Conservation (phyloP, 2,329 filamentous ascomycete species). For the Fusarium irregulare region DNA sequence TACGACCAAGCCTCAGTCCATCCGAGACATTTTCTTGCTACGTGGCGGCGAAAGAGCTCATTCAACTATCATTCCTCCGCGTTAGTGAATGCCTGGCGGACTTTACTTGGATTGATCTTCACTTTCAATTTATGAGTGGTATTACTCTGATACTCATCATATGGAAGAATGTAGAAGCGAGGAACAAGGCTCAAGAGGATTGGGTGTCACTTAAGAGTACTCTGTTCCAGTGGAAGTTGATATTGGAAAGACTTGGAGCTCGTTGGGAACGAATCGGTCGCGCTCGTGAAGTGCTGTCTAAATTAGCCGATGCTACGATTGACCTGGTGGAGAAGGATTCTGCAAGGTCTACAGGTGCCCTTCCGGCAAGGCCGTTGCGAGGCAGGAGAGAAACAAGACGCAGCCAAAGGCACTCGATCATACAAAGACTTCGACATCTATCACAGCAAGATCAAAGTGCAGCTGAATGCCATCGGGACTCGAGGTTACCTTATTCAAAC, state of each 20-base stretch:
- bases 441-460: background rate
- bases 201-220: conserved; percentile 12
- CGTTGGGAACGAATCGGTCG: conserved; percentile 4
- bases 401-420: background rate
- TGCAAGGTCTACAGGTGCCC: background rate
- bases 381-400: background rate
- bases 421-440: background rate
- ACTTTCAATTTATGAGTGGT: conserved; percentile 25
- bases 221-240: conserved; percentile 3
- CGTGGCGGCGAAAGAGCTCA: conserved; percentile 4
- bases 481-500: fast-evolving
- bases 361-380: background rate
- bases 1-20: background rate
- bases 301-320: conserved; percentile 17
- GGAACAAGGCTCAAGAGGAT: background rate
- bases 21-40: conserved; percentile 4
- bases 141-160: conserved; percentile 4
- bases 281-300: conserved; percentile 8
- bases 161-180: conserved; percentile 2
- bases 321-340: conserved; percentile 8
- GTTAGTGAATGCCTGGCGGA: conserved; percentile 5
- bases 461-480: fast-evolving
- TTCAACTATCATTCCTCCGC: conserved; percentile 13
- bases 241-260: background rate
- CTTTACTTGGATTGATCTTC: conserved; percentile 16